Conservation (phyloP, 192 early-diverging fungal species). For the Dispira simplex region DNA sequence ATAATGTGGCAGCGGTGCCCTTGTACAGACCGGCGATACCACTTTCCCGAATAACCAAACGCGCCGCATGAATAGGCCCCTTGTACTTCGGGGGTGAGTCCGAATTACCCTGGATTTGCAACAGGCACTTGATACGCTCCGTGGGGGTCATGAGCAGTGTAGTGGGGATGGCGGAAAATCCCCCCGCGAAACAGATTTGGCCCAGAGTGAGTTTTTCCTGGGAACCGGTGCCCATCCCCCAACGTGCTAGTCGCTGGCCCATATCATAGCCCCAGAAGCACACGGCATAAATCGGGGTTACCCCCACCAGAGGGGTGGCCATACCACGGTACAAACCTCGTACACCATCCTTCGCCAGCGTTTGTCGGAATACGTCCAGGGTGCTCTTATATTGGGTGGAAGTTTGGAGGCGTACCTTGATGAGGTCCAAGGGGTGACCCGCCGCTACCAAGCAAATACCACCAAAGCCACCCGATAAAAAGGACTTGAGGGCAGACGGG, state of each 20-base stretch:
- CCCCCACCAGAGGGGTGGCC: slow-evolving; percentile 79
- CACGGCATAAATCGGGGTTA: slow-evolving; percentile 92
- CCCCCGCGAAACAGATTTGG: slow-evolving; percentile 82
- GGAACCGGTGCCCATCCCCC: slow-evolving; percentile 17
- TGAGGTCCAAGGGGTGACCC: slow-evolving; percentile 75
- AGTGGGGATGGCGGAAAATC: slow-evolving; percentile 89
- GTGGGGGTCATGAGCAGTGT: slow-evolving; percentile 88
- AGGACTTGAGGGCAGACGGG: slow-evolving; percentile 58
- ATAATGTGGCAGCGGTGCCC: slow-evolving; percentile 85
- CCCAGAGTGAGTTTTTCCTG: slow-evolving; percentile 28
- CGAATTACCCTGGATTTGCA: slow-evolving; percentile 55
- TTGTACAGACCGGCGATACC: slow-evolving; percentile 80
- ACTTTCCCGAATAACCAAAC: slow-evolving; percentile 70
- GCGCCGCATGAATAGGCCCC: slow-evolving; percentile 78
- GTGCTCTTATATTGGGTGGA: slow-evolving; percentile 73
- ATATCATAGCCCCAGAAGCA: slow-evolving; percentile 68
- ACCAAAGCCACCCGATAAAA: slow-evolving; percentile 85
- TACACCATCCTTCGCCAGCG: slow-evolving; percentile 78
- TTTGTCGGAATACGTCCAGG: slow-evolving; percentile 83
- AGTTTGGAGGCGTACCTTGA: slow-evolving; percentile 94
- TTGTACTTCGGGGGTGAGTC: slow-evolving; percentile 51
- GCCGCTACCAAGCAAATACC: slow-evolving; percentile 61
- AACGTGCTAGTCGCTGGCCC: slow-evolving; percentile 29
- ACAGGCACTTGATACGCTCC: slow-evolving; percentile 89
- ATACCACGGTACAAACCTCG: slow-evolving; percentile 92